Evolutionary conservation across 1,284 basidiomycete species (phyloP).

Genomic region (Malassezia yamatoensis): DNA sequence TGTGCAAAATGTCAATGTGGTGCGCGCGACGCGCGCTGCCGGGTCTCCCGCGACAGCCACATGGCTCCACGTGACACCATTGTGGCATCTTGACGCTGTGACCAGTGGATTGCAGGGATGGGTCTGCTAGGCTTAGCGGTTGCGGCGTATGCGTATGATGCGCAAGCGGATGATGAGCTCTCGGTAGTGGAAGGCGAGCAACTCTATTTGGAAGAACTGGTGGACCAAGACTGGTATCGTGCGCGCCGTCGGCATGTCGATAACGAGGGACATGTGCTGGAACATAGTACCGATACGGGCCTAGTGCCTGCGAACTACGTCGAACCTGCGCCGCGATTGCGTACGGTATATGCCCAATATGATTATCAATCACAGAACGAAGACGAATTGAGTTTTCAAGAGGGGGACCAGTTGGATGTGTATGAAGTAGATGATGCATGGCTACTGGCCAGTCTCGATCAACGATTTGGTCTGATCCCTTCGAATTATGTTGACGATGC

Average conservation of each 20-base stretch:
- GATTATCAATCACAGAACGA: constrained; percentile 42
- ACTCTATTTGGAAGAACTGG: constrained; percentile 43
- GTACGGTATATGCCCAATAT: constrained; percentile 39
- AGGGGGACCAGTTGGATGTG: constrained; percentile 39
- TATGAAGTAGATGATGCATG: constrained; percentile 41
- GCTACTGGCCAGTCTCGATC: constrained; percentile 32
- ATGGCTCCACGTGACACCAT: neutral
- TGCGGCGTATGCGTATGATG: constrained; percentile 46
- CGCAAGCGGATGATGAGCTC: constrained; percentile 45
- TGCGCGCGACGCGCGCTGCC: neutral
- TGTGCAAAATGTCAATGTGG: neutral
- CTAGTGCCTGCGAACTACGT: constrained; percentile 47
- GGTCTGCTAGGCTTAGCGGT: constrained; percentile 37
- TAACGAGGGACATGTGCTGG: constrained; percentile 19
- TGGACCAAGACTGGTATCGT: constrained; percentile 46
- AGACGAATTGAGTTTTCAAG: constrained; percentile 39
- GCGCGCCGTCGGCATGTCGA: constrained; percentile 33
- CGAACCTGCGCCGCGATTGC: constrained; percentile 38
- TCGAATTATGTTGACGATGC: constrained; percentile 42
- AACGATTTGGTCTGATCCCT: constrained; percentile 37
- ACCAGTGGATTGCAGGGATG: constrained; percentile 19
- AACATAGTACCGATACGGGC: constrained; percentile 23
- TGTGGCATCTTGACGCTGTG: neutral
- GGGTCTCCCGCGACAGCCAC: neutral
- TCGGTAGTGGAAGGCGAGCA: constrained; percentile 39